These are phyloP conservation scores for Castanea mollissima DNA, from an alignment of 306 rosid species.

Conservation along the genomic window DNA sequence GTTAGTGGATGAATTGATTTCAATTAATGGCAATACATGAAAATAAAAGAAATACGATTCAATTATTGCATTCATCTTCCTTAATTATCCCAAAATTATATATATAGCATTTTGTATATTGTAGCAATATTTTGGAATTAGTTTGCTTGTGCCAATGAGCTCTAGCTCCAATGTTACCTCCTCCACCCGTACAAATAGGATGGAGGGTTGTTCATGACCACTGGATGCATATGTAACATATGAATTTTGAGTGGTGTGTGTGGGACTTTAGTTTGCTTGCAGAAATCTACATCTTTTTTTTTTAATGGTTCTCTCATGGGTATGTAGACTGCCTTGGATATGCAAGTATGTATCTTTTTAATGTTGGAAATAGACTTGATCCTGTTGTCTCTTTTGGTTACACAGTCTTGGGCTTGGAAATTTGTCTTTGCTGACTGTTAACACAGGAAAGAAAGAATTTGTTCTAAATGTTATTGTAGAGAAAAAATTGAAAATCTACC, in stretches of 20 bases:
- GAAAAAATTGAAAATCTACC: neutral
- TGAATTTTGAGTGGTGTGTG: neutral
- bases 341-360: neutral
- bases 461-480: neutral
- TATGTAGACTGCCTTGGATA: neutral
- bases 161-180: neutral
- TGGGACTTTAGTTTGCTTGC: neutral
- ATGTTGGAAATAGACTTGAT: neutral
- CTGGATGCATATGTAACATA: neutral
- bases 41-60: neutral
- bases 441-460: conserved; percentile 10
- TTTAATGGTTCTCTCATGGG: neutral
- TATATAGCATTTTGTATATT: neutral
- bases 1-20: neutral
- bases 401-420: neutral
- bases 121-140: neutral
- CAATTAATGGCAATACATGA: neutral
- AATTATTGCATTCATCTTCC: neutral
- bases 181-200: neutral
- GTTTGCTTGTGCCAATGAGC: neutral
- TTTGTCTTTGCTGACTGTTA: conserved; percentile 9
- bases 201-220: neutral
- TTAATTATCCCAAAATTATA: neutral
- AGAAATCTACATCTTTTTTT: neutral
- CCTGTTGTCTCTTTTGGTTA: neutral